Evolutionary conservation across 1,139 yeast species (phyloP), one percentile per base, ranked within the genome.

Genomic region (Kluyveromyces marxianus): DNA sequence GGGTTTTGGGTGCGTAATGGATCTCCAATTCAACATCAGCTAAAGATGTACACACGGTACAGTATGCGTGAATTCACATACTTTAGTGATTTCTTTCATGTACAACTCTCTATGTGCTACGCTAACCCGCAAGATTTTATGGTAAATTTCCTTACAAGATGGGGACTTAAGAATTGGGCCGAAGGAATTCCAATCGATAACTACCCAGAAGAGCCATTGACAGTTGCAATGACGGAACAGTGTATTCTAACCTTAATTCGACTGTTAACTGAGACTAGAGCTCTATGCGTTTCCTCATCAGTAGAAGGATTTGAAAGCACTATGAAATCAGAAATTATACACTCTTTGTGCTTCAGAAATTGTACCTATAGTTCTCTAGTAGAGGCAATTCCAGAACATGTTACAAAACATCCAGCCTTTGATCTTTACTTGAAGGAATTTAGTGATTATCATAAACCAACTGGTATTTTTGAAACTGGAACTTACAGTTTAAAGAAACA

Each of bases 1-100:
- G 95, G 96, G 0, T 77, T 83, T 50, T 92, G 97, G 97, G 87
- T 92, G 3, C 76, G 97, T 61, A 92, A 92, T 60, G 90, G 90
- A 0, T 75, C 79, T 50, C 83, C 92, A 39, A 80, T 88, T 8
- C 74, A 85, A 44, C 81, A 82, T 32, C 97, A 92, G 59, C 73
- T 85, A 54, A 83, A 81, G 54, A 79, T 89, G 51, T 92, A 92
- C 62, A 76, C 86, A 37, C 83, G 79, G 50, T 77, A 89, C n/a
- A 86, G 89, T 5, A 73, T 90, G 42, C 71, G 97, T 45, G 97
- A 92, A 53, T 77, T 79, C 52, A 95, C 96, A 0, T 88, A 75
- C 59, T 71, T 80, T 58, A 74, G 95, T 53, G 97, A 90, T 56
- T 63, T 90, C 32, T 85, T 76, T 58, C 69, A 86, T 62, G 71